Percentiles rank a stretch among this genome's conserved stretches.
phyloP scores from a whole-genome alignment of 768 basidiomycete genomes.

The Brasilioporus rufonigricans region DNA sequence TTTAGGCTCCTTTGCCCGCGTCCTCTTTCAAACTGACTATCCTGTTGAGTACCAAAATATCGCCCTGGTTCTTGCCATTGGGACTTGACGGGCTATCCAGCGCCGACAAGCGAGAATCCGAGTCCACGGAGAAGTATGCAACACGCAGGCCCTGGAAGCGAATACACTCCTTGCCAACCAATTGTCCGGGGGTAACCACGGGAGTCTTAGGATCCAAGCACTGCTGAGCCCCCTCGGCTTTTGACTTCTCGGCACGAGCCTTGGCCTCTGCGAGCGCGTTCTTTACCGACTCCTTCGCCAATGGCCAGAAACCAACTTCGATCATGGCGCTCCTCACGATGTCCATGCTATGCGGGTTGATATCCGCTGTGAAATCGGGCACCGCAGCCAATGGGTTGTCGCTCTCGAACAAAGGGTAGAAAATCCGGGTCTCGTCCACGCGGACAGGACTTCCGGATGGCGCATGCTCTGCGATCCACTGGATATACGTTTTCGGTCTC shows the following conservation, averaged over 20 bases:
- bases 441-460: conserved; percentile 77
- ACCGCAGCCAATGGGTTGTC: conserved; percentile 73
- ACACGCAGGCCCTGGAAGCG: conserved; percentile 96
- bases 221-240: conserved; percentile 38
- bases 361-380: conserved; percentile 78
- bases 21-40: conserved; percentile 97
- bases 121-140: conserved; percentile 93
- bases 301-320: conserved; percentile 85
- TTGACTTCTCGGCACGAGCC: conserved; percentile 59
- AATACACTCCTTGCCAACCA: conserved; percentile 88
- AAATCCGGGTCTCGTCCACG: conserved; percentile 88
- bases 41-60: conserved; percentile 82
- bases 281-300: conserved; percentile 65
- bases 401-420: conserved; percentile 92
- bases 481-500: conserved; percentile 93
- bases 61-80: conserved; percentile 58
- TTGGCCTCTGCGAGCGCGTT: conserved; percentile 68
- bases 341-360: conserved; percentile 80
- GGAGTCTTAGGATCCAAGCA: conserved; percentile 56
- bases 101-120: conserved; percentile 69
- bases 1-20: conserved; percentile 58
- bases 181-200: conserved; percentile 65
- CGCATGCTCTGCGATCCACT: conserved; percentile 91
- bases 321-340: conserved; percentile 78
- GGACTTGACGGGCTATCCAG: conserved; percentile 51